These are phyloP conservation scores for Cladobotryum mycophilum DNA, from an alignment of 2,329 filamentous ascomycete species.

Conservation along the genomic window DNA sequence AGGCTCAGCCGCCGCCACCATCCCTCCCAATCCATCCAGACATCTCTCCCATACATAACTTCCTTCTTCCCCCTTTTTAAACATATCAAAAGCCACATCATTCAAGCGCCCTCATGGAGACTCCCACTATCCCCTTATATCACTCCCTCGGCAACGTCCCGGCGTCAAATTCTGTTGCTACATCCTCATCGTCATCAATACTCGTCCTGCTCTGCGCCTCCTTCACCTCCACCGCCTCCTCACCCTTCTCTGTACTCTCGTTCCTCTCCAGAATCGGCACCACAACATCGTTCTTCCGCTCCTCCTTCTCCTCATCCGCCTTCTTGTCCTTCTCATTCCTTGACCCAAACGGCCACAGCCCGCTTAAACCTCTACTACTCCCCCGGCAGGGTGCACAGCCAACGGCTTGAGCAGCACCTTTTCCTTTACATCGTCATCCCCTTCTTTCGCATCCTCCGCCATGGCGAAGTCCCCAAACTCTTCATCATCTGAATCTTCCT, in stretches of 20 bases:
- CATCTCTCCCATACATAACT: background rate
- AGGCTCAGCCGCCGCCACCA: background rate
- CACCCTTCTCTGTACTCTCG: constrained; percentile 29
- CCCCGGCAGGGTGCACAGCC: constrained; percentile 45
- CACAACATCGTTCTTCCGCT: constrained; percentile 17
- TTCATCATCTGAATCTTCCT: constrained; percentile 48
- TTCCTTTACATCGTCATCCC: constrained; percentile 26
- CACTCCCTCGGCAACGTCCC: constrained; percentile 9
- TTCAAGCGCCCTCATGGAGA: background rate
- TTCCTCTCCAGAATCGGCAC: constrained; percentile 4
- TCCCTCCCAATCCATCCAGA: background rate
- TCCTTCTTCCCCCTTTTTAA: background rate
- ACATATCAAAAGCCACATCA: background rate
- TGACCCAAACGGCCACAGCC: constrained; percentile 53
- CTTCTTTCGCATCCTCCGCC: constrained; percentile 42
- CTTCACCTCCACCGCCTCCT: constrained; percentile 43
- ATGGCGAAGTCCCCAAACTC: constrained; percentile 66
- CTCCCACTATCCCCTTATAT: constrained; percentile 1
- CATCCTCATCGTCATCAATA: constrained; percentile 54
- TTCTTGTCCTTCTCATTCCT: constrained; percentile 26
- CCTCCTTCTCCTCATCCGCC: constrained; percentile 25
- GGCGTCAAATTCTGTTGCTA: constrained; percentile 30
- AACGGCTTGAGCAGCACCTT: constrained; percentile 49
- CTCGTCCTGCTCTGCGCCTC: constrained; percentile 51
- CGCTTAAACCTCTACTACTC: constrained; percentile 39